These are phyloP conservation scores for Neospora caninum DNA, from an alignment of 169 alveolate species.

Conservation along the genomic window DNA sequence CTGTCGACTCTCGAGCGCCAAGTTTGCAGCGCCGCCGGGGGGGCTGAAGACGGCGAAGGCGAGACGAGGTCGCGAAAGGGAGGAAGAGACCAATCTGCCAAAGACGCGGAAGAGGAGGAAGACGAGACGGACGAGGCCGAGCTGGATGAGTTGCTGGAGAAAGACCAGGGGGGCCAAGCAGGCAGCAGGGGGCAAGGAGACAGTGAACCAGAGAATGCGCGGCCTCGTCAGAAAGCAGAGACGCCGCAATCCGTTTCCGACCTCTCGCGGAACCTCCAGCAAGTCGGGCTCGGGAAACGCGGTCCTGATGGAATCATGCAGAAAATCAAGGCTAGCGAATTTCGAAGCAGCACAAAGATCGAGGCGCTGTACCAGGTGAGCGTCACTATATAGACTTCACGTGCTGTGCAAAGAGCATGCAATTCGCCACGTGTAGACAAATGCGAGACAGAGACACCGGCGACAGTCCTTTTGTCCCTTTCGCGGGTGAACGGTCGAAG, in stretches of 20 bases:
- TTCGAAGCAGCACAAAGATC: constrained; percentile 76
- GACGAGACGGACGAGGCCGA: constrained; percentile 48
- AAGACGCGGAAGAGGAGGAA: constrained; percentile 16
- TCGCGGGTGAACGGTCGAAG: too few species aligned
- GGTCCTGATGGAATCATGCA: constrained; percentile 60
- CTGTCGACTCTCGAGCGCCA: constrained; percentile 43
- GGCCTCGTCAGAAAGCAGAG: neutral
- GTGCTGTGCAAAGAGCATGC: neutral
- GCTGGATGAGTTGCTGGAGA: constrained; percentile 31
- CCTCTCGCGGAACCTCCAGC: neutral
- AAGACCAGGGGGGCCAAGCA: neutral
- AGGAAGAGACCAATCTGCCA: neutral
- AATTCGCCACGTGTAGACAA: too few species aligned
- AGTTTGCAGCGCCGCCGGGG: neutral
- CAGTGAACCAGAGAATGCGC: neutral
- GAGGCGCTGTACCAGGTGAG: constrained; percentile 75
- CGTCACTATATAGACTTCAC: neutral
- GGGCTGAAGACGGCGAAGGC: neutral
- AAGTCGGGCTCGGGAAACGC: neutral
- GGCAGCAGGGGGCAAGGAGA: neutral
- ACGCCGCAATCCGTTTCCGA: neutral
- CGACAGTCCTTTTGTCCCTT: too few species aligned
- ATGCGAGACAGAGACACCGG: neutral
- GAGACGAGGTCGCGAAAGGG: constrained; percentile 13
- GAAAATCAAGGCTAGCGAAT: constrained; percentile 65